Evolutionary conservation across 768 basidiomycete genomes (phyloP), one percentile per base, ranked within the genome.

Genomic region (Tylopilus felleus): DNA sequence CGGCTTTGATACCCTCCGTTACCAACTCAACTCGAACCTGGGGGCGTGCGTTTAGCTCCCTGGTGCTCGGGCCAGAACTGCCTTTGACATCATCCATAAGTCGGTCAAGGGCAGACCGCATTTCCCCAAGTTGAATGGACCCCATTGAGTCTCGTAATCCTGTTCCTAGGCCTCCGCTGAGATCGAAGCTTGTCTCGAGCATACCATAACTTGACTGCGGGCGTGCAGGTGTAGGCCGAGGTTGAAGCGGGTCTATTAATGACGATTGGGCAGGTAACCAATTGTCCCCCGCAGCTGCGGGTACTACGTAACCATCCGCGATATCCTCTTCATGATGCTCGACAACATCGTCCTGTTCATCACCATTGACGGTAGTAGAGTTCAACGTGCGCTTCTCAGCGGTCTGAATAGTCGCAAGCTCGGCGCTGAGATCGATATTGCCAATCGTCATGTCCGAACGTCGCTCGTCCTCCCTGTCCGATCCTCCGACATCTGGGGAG

Each of bases 101-200:
- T 41, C 84, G 73, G 63, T 89, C 86, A 28, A 89, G 74, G 7
- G 86, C 87, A 56, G 83, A 85, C 55, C 82, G 81, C 80, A 87
- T 86, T 44, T 87, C 86, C 57, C 81, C 78, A 25, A 85, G 82
- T 59, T 83, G 79, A 25, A 82, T 75, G 42, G 78, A 75, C 8
- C 77, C 76, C 64, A 79, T 66, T 14, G 75, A 78, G 72, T 75
- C 60, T 59, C 73, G 64, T 40, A 67, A 43, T 48, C 60, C 57
- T 35, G 62, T 51, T 29, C 68, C 55, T 27, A 63, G 51, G 19
- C 64, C 49, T 17, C 63, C 64, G n/a, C 60, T 59, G 4, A 64
- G 44, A 25, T 67, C 63, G 17, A 69, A 52, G 39, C 60, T 71
- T 10, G 59, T 52, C 40, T 68, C 65, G 12, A 61, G 59, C 43